Conservation (phyloP, 345 rosid species). For the Rhizophora apiculata region DNA sequence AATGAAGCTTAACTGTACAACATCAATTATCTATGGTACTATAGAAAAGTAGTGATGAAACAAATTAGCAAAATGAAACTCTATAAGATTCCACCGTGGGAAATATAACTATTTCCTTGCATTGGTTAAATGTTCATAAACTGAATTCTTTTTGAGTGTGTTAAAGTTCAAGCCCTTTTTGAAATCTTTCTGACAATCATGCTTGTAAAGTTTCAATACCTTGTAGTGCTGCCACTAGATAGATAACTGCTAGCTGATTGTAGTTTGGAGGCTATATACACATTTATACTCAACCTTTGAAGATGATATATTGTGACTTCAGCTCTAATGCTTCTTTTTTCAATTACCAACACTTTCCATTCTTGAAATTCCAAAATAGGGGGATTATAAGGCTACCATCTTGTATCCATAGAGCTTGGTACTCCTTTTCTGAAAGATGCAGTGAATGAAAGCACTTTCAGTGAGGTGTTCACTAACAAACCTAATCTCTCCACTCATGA, state of each 20-base stretch:
- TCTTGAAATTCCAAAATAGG: conserved; percentile 52
- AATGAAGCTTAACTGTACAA: neutral
- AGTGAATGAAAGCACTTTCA: conserved; percentile 86
- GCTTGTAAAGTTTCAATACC: conserved; percentile 34
- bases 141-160: neutral
- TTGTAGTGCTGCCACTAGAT: conserved; percentile 29
- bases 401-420: conserved; percentile 36
- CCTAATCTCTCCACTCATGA: conserved; percentile 91
- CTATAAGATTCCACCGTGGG: too few species aligned
- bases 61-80: too few species aligned
- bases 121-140: neutral
- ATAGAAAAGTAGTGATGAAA: too few species aligned
- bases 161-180: conserved; percentile 3
- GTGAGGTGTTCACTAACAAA: conserved; percentile 69
- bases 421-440: conserved; percentile 60
- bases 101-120: too few species aligned
- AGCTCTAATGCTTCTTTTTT: conserved; percentile 61
- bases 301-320: conserved; percentile 81
- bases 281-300: conserved; percentile 61
- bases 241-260: conserved; percentile 39
- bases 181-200: conserved; percentile 1
- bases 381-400: conserved; percentile 42
- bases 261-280: conserved; percentile 39
- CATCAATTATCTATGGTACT: neutral
- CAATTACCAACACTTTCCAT: conserved; percentile 66